phyloP scores from a whole-genome alignment of 169 alveolate genomes.

The Eimeria brunetti region DNA sequence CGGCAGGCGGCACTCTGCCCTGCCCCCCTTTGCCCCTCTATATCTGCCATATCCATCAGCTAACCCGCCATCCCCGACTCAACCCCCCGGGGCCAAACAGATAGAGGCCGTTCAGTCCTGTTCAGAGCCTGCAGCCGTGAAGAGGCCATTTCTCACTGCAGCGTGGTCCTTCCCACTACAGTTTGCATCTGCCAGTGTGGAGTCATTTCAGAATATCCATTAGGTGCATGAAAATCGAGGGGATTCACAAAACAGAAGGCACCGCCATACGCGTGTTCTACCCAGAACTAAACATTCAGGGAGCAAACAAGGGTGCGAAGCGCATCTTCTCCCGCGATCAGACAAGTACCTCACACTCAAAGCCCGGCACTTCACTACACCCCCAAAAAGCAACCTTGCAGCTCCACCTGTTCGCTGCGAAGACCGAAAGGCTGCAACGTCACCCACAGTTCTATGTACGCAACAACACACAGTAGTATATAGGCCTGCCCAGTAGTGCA shows the following conservation, averaged over 20 bases:
- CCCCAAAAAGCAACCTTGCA: not conserved
- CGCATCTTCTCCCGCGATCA: not conserved
- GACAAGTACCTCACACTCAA: not conserved
- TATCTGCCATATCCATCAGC: not conserved
- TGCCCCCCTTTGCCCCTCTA: not conserved
- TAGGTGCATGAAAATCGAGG: not conserved
- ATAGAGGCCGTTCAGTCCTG: not conserved
- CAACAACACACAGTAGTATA: not conserved
- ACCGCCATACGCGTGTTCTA: not conserved
- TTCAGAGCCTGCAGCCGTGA: not conserved
- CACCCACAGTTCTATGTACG: not conserved
- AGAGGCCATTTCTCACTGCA: not conserved
- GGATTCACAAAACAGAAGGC: not conserved
- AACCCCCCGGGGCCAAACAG: not conserved
- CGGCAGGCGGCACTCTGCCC: slow-evolving; percentile 25
- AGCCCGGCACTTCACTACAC: not conserved
- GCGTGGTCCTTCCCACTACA: not conserved
- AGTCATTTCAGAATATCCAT: not conserved
- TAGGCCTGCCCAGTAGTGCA: not conserved
- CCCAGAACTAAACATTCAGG: not conserved
- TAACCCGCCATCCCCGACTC: slow-evolving; percentile 17
- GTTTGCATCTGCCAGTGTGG: not conserved
- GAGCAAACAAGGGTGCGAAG: not conserved
- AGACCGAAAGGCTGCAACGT: not conserved
- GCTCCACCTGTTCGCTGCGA: not conserved